These are phyloP conservation scores for Clarkia xantiana DNA, from an alignment of 345 rosid genomes.

Conservation along the genomic window DNA sequence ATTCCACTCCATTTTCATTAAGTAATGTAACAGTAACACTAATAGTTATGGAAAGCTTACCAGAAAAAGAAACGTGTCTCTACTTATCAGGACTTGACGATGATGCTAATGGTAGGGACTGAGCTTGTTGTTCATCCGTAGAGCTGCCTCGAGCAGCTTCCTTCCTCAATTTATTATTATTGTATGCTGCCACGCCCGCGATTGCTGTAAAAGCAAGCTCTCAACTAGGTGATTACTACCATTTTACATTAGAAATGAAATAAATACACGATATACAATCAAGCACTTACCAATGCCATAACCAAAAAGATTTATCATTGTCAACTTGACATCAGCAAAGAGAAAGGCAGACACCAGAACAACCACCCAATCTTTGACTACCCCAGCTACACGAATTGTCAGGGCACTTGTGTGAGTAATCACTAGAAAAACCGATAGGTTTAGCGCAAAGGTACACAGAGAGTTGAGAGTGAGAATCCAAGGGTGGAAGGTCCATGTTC, in stretches of 20 bases:
- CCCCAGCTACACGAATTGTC: conserved; percentile 97
- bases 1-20: no score
- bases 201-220: conserved; percentile 41
- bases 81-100: conserved; percentile 10
- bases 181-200: conserved; percentile 94
- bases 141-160: conserved; percentile 46
- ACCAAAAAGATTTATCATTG: conserved; percentile 72
- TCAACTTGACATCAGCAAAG: conserved; percentile 84
- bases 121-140: conserved; percentile 18
- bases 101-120: conserved; percentile 18
- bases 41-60: no score
- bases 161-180: conserved; percentile 72
- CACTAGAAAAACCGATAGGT: conserved; percentile 91
- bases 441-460: conserved; percentile 88
- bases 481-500: conserved; percentile 60
- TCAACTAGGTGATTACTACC: neutral
- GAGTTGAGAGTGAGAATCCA: conserved; percentile 60
- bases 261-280: neutral
- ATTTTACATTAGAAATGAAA: neutral
- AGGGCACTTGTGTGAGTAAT: conserved; percentile 96
- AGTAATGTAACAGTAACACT: no score
- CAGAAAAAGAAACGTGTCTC: neutral
- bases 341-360: conserved; percentile 82
- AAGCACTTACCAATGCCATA: conserved; percentile 65
- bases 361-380: conserved; percentile 98